Conservation (phyloP, 495 filamentous ascomycete species). For the Corynascus novoguineensis region DNA sequence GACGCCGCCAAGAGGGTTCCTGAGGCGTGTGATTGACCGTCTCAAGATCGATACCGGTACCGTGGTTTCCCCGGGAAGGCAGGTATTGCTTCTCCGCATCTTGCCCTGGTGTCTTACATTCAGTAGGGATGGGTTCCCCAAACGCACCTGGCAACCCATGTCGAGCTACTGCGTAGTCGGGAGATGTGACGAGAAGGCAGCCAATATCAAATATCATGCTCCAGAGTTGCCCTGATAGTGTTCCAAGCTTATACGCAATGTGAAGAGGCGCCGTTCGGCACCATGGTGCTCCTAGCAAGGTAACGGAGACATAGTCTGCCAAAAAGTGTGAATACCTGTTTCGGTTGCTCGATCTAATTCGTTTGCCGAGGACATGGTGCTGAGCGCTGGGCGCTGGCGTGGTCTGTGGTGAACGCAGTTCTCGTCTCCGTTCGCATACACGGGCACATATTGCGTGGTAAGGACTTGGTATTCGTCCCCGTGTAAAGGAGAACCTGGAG, state of each 20-base stretch:
- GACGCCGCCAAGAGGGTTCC: background rate
- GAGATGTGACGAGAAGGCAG: slow-evolving; percentile 2
- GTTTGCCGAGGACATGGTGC: background rate
- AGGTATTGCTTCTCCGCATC: background rate
- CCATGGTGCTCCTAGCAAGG: background rate
- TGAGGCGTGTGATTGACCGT: slow-evolving; percentile 7
- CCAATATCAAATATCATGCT: slow-evolving; percentile 8
- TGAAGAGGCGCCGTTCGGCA: background rate
- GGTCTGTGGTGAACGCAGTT: too few species aligned
- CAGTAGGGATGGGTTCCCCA: too few species aligned
- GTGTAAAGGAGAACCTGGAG: background rate
- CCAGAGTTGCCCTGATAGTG: background rate
- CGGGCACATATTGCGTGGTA: too few species aligned
- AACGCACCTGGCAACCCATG: too few species aligned
- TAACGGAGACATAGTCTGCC: background rate
- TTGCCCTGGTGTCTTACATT: slow-evolving; percentile 14
- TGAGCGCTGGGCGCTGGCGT: background rate
- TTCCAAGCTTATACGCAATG: background rate
- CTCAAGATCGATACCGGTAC: background rate
- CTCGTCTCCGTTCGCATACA: too few species aligned
- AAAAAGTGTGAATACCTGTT: slow-evolving; percentile 11
- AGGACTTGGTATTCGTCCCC: background rate
- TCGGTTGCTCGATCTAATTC: slow-evolving; percentile 15
- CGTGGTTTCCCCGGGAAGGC: background rate
- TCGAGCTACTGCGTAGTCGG: background rate